Percentiles rank a stretch among this genome's conserved stretches.
These are phyloP conservation scores for Scleromitrula shiraiana DNA, from an alignment of 2,329 filamentous ascomycete genomes.

Conservation along the genomic window DNA sequence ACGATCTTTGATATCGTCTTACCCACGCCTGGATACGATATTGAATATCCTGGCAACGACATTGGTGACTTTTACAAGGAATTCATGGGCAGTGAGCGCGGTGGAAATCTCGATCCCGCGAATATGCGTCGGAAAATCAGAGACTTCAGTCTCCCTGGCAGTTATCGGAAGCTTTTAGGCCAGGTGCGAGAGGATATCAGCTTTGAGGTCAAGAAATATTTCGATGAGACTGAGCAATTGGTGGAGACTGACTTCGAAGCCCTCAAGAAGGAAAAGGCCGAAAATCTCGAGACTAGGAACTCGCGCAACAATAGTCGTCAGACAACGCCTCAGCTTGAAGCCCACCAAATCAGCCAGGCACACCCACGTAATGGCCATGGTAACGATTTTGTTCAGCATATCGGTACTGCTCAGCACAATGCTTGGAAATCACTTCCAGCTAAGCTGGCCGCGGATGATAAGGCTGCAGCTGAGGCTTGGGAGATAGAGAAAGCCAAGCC, in stretches of 20 bases:
- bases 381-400: neutral
- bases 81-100: constrained; percentile 76
- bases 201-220: constrained; percentile 64
- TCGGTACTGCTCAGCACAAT: constrained; percentile 13
- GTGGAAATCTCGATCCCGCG: constrained; percentile 72
- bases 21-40: constrained; percentile 84
- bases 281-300: constrained; percentile 1
- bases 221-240: constrained; percentile 69
- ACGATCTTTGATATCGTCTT: constrained; percentile 83
- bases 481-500: constrained; percentile 7
- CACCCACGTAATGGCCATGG: neutral
- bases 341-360: neutral
- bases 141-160: constrained; percentile 81
- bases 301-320: too few relatives aligned
- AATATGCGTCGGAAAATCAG: constrained; percentile 81
- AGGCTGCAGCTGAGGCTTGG: constrained; percentile 16
- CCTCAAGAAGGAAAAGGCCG: constrained; percentile 13
- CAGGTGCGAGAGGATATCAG: constrained; percentile 56
- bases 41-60: constrained; percentile 76
- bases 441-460: constrained; percentile 22
- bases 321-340: neutral
- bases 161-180: constrained; percentile 76
- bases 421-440: constrained; percentile 21
- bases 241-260: constrained; percentile 77
- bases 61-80: constrained; percentile 75